A percentile compares a stretch with the other conserved stretches of the same genome.
phyloP scores from a whole-genome alignment of 148 eudicot genomes.

The Rhododendron williamsianum region DNA sequence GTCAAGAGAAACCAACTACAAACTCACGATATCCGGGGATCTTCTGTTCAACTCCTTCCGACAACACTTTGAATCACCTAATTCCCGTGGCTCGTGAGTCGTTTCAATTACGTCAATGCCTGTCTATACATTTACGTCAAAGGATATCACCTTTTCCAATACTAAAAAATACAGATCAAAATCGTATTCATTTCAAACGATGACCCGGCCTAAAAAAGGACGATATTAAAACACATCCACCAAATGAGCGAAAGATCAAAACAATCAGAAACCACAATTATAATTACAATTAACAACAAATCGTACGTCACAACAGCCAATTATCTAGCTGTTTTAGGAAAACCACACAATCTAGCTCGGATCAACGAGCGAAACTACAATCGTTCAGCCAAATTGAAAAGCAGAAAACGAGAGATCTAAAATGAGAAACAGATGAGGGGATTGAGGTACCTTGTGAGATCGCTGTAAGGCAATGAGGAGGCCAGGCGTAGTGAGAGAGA shows the following conservation, averaged over 20 bases:
- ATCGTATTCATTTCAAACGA: not conserved
- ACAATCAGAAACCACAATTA: not conserved
- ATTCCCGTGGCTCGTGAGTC: not conserved
- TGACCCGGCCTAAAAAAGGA: not conserved
- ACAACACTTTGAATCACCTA: not conserved
- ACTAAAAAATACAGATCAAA: not conserved
- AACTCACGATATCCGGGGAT: not conserved
- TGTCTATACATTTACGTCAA: not conserved
- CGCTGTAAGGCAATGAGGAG: constrained; percentile 9
- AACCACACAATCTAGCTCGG: constrained; percentile 1
- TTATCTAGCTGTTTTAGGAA: not conserved
- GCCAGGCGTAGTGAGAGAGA: not conserved
- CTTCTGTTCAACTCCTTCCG: not conserved
- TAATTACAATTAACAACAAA: not conserved
- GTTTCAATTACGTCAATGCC: not conserved
- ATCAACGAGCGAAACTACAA: not conserved
- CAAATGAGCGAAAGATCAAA: not conserved
- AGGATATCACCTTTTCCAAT: not conserved
- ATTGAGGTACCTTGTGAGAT: constrained; percentile 19
- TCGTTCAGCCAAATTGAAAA: not conserved
- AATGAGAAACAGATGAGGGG: not conserved
- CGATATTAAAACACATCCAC: not conserved
- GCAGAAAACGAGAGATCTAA: constrained; percentile 11
- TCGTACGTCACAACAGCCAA: not conserved
- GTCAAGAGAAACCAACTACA: not conserved